Conservation (phyloP, 495 filamentous ascomycete species). For the Penicillium herquei region DNA sequence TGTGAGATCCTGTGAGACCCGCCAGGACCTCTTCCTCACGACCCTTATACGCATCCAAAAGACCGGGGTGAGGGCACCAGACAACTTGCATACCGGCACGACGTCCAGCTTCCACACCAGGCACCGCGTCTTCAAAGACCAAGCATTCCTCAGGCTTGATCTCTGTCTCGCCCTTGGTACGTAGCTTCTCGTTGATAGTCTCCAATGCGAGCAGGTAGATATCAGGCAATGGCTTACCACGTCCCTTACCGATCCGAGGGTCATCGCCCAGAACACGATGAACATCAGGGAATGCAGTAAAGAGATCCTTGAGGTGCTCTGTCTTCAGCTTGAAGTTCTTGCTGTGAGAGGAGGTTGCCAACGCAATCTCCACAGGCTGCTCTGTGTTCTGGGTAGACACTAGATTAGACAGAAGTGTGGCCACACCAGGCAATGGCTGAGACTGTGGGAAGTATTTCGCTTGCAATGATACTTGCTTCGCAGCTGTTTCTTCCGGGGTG, state of each 20-base stretch:
- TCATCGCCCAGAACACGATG: constrained; percentile 86
- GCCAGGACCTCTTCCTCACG: constrained; percentile 82
- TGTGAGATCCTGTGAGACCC: constrained; percentile 69
- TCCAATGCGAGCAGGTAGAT: constrained; percentile 88
- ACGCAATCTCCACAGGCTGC: constrained; percentile 69
- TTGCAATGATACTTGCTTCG: constrained; percentile 61
- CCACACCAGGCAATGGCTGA: constrained; percentile 76
- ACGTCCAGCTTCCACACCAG: constrained; percentile 86
- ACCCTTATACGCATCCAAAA: constrained; percentile 72
- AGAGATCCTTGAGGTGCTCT: constrained; percentile 66
- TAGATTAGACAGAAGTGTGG: constrained; percentile 58
- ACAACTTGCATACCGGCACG: constrained; percentile 93
- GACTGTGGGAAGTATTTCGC: constrained; percentile 66
- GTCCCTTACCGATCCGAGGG: constrained; percentile 68
- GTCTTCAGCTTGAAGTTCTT: constrained; percentile 81
- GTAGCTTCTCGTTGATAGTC: constrained; percentile 73
- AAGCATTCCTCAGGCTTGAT: constrained; percentile 85
- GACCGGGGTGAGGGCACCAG: constrained; percentile 84
- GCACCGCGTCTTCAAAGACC: constrained; percentile 94
- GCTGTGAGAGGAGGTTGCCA: constrained; percentile 76
- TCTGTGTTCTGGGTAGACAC: constrained; percentile 39
- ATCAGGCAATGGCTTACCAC: constrained; percentile 92
- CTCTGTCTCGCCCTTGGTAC: constrained; percentile 57
- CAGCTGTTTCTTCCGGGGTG: constrained; percentile 57
- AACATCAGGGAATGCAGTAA: constrained; percentile 64